Base-by-base conservation (phyloP, 805 yeast species). In the Yamadazyma sp. region DNA sequence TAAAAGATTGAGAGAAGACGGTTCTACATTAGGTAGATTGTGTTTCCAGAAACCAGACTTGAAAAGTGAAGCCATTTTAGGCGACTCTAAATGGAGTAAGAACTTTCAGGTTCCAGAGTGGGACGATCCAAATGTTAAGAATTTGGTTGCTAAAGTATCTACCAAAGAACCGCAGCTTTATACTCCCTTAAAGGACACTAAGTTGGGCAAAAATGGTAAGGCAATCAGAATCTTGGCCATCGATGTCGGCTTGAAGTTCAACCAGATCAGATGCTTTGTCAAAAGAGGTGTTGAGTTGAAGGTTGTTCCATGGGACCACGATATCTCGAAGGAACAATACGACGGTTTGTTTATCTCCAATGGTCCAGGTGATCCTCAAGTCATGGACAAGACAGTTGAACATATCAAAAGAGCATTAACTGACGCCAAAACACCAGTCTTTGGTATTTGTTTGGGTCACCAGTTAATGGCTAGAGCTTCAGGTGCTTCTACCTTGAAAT, bases 281-380 rank as follows among this genome's bases (percentile, higher is more conserved):
- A 79, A 80, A 60, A 83, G 99, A 57, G 99, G 99, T 62, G 96
- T 93, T 36, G 97, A 95, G 68, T 73, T 93, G 50, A 78, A 80
- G 59, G 97, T 93, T 39, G 97, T 93, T 32, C 98, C 99, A 44
- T 91, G 91, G 90, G 82, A 93, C 61, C 81, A 89, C 59, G 95
- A 89, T 64, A 82, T 84, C 62, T 70, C 84, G 45, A 55, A 65
- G 35, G 95, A 88, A 64, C 74, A 80, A 46, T 93, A 84, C 60
- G 99, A 93, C 62, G 99, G 99, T 72, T 74, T 93, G 54, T 93
- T 93, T 66, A 72, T 91, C 49, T 90, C 97, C 39, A 93, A 93
- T 66, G 99, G 99, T 71, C 99, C 99, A 19, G 99, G 99, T 78
- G 98, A 93, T 69, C 99, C 99, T 41, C 77, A 93, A 29, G 87